phyloP scores from a whole-genome alignment of 352 stramenopile genomes.

The Phytophthora lateralis region DNA sequence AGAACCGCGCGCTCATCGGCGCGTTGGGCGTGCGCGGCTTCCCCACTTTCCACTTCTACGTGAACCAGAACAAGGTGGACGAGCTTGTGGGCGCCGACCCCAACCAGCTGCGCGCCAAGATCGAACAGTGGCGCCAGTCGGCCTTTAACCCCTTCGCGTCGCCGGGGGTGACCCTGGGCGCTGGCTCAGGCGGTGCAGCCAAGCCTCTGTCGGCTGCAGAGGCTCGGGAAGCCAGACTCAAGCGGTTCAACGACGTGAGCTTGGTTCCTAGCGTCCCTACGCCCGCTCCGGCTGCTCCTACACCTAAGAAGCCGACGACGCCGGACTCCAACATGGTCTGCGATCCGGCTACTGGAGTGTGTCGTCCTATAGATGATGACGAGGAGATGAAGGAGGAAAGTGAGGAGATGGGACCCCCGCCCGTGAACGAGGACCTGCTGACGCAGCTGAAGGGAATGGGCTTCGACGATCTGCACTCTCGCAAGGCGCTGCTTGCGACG shows the following conservation, averaged over 20 bases:
- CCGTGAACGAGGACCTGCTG: conserved; percentile 77
- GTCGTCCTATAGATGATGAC: conserved; percentile 40
- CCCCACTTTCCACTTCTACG: conserved; percentile 93
- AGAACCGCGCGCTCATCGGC: conserved; percentile 85
- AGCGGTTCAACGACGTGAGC: conserved; percentile 72
- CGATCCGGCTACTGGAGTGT: conserved; percentile 66
- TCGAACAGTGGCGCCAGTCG: conserved; percentile 87
- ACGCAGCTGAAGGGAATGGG: conserved; percentile 84
- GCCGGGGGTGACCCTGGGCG: conserved; percentile 63
- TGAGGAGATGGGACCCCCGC: conserved; percentile 43
- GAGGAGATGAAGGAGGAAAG: conserved; percentile 39
- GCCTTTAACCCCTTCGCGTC: conserved; percentile 89
- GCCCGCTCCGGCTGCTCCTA: conserved; percentile 20
- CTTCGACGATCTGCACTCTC: conserved; percentile 77
- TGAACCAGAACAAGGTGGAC: conserved; percentile 88
- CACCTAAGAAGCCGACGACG: conserved; percentile 24
- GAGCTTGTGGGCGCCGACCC: conserved; percentile 88
- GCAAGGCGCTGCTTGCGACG: conserved; percentile 86
- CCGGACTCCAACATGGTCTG: conserved; percentile 67
- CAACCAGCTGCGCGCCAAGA: conserved; percentile 84
- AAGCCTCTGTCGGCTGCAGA: conserved; percentile 49
- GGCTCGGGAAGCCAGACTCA: conserved; percentile 80
- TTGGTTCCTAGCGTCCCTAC: conserved; percentile 44
- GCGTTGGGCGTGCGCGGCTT: conserved; percentile 83
- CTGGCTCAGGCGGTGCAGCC: conserved; percentile 25